Conservation (phyloP, 805 yeast genomes). For the Zygoascus tannicola region DNA sequence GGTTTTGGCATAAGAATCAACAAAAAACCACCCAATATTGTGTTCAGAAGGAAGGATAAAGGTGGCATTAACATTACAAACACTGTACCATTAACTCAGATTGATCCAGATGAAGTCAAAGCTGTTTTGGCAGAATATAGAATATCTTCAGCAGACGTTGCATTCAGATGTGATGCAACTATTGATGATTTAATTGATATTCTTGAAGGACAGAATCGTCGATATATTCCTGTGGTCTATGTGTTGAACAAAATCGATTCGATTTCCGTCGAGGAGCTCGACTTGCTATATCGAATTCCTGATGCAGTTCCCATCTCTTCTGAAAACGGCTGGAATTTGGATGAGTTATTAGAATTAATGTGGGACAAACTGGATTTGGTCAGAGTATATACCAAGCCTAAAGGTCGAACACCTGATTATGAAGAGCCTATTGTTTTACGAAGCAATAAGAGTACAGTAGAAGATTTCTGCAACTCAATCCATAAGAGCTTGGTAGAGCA, state of each 20-base stretch:
- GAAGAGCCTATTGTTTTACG: conserved; percentile 89
- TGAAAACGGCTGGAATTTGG: conserved; percentile 94
- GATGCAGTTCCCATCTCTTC: conserved; percentile 96
- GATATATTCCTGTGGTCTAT: conserved; percentile 91
- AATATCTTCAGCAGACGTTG: conserved; percentile 91
- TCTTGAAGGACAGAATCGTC: conserved; percentile 80
- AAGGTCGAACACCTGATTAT: conserved; percentile 89
- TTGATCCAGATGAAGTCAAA: conserved; percentile 85
- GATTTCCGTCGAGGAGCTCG: conserved; percentile 87
- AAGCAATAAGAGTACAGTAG: conserved; percentile 72
- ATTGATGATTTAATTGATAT: conserved; percentile 95
- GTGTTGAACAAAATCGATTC: conserved; percentile 95
- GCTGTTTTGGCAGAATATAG: conserved; percentile 96
- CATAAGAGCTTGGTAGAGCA: conserved; percentile 92
- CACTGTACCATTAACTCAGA: conserved; percentile 84
- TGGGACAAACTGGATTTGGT: conserved; percentile 89
- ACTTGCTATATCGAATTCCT: conserved; percentile 82
- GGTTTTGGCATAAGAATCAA: conserved; percentile 96
- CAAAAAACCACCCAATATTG: conserved; percentile 84
- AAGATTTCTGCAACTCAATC: conserved; percentile 92
- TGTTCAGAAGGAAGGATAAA: conserved; percentile 84
- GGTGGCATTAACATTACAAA: conserved; percentile 94
- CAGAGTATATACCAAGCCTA: conserved; percentile 95
- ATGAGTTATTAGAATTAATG: conserved; percentile 88
- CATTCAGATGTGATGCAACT: conserved; percentile 94